phyloP scores from a whole-genome alignment of 2,329 filamentous ascomycete genomes.

The Aotearoamyces nothofagi region DNA sequence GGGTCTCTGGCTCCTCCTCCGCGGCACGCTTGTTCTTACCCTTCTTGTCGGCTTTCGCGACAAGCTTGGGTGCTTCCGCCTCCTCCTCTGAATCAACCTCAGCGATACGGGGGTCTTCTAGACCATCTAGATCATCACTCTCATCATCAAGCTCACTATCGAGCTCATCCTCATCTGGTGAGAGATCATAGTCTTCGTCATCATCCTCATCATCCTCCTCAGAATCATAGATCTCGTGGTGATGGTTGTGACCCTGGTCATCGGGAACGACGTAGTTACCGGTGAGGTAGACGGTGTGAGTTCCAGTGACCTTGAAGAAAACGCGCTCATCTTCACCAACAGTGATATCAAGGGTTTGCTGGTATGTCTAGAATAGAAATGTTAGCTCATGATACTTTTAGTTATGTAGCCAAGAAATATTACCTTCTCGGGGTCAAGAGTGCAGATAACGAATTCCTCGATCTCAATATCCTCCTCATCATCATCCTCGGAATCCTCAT shows the following conservation, averaged over 20 bases:
- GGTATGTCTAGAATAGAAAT: conserved; percentile 56
- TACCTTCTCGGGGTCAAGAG: conserved; percentile 85
- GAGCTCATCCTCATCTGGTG: conserved; percentile 66
- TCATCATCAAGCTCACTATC: conserved; percentile 41
- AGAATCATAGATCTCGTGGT: conserved; percentile 45
- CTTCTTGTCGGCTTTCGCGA: conserved; percentile 30
- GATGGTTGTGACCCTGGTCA: conserved; percentile 35
- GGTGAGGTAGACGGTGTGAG: conserved; percentile 80
- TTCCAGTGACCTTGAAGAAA: conserved; percentile 83
- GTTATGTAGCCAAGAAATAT: conserved; percentile 17
- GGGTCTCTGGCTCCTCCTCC: conserved; percentile 50
- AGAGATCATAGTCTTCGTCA: conserved; percentile 69
- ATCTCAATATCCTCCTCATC: conserved; percentile 50
- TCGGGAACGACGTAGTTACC: conserved; percentile 83
- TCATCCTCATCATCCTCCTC: conserved; percentile 48
- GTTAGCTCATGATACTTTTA: conserved; percentile 1
- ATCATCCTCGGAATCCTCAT: conserved; percentile 41
- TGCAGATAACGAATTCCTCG: conserved; percentile 91
- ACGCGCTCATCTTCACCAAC: conserved; percentile 78
- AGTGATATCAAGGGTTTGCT: conserved; percentile 89
- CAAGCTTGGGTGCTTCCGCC: conserved; percentile 48
- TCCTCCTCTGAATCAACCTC: conserved; percentile 75
- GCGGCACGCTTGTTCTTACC: conserved; percentile 93
- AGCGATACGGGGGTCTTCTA: conserved; percentile 67
- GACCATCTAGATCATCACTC: conserved; percentile 62